phyloP scores from a whole-genome alignment of 169 alveolate genomes.

The Haemoproteus tartakovskyi region DNA sequence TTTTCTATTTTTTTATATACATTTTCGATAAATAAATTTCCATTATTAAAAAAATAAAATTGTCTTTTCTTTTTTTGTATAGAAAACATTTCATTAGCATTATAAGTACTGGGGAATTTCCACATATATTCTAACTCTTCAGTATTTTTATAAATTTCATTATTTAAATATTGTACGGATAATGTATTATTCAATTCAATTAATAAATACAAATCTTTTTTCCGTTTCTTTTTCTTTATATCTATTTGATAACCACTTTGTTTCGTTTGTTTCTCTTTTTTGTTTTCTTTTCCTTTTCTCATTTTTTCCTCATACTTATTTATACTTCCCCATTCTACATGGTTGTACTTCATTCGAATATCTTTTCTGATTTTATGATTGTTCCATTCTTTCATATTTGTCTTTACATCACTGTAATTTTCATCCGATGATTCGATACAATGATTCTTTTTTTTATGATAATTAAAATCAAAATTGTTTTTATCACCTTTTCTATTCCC shows the following conservation, averaged over 20 bases:
- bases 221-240: background rate
- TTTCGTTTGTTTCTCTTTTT: background rate
- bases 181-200: slow-evolving; percentile 47
- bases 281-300: background rate
- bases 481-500: no score
- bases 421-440: no score
- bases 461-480: no score
- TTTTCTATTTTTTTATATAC: slow-evolving; percentile 59
- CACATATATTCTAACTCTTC: background rate
- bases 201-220: slow-evolving; percentile 15
- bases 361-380: no score
- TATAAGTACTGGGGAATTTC: background rate
- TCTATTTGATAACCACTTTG: background rate
- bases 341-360: background rate
- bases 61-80: slow-evolving; percentile 49
- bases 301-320: background rate
- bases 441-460: no score
- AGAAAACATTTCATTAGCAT: slow-evolving; percentile 14
- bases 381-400: no score
- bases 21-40: slow-evolving; percentile 61
- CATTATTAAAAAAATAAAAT: slow-evolving; percentile 63
- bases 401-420: no score
- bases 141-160: slow-evolving; percentile 12
- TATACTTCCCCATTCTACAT: background rate
- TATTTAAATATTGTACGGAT: slow-evolving; percentile 51